A percentile compares a stretch with the other conserved stretches of the same genome.
These are phyloP conservation scores for Penicillium chermesinum DNA, from an alignment of 495 filamentous ascomycete species.

Conservation along the genomic window DNA sequence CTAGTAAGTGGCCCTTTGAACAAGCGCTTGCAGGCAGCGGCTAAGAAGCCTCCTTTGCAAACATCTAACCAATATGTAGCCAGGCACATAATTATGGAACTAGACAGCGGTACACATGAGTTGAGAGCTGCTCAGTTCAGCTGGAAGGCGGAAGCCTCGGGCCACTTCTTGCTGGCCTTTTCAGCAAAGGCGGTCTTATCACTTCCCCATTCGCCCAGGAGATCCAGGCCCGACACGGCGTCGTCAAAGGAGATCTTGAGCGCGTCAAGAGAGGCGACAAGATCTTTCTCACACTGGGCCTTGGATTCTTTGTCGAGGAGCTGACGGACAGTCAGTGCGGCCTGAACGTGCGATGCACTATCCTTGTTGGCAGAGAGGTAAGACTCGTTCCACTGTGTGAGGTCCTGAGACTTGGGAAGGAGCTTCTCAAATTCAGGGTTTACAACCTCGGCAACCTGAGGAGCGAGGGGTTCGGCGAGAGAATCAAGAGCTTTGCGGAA, in stretches of 20 bases:
- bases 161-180: slow-evolving; percentile 66
- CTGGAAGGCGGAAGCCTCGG: slow-evolving; percentile 59
- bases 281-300: slow-evolving; percentile 53
- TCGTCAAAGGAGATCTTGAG: slow-evolving; percentile 53
- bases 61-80: too few species aligned
- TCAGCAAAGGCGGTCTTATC: slow-evolving; percentile 55
- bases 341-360: slow-evolving; percentile 58
- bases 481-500: slow-evolving; percentile 61
- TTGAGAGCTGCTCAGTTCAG: slow-evolving; percentile 17
- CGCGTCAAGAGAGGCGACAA: slow-evolving; percentile 53
- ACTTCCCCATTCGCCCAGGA: slow-evolving; percentile 57
- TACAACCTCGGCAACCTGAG: slow-evolving; percentile 60
- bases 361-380: slow-evolving; percentile 59
- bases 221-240: slow-evolving; percentile 52
- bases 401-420: slow-evolving; percentile 50
- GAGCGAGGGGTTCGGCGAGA: slow-evolving; percentile 48
- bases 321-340: slow-evolving; percentile 55
- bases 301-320: slow-evolving; percentile 54
- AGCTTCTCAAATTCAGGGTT: slow-evolving; percentile 58
- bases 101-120: not conserved
- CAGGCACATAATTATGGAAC: too few species aligned
- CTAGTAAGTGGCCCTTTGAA: not conserved
- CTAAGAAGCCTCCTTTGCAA: too few species aligned
- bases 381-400: slow-evolving; percentile 62
- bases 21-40: not conserved